These are phyloP conservation scores for Closterium sp. DNA, from an alignment of 139 green algal genomes.

Conservation along the genomic window DNA sequence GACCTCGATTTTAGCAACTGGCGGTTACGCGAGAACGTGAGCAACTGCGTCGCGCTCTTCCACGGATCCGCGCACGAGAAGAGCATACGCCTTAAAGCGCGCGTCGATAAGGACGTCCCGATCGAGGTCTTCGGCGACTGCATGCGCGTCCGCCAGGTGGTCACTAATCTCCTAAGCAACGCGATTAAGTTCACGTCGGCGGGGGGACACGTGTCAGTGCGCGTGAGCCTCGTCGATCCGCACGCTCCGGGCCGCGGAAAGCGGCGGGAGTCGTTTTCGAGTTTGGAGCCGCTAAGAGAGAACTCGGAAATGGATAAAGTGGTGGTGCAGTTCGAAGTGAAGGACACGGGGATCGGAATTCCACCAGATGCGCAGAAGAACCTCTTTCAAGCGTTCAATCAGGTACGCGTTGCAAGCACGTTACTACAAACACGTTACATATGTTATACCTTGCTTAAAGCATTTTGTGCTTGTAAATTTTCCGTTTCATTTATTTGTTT, in stretches of 20 bases:
- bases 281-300: not conserved
- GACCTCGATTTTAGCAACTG: not conserved
- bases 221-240: not conserved
- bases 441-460: too few species aligned
- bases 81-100: not conserved
- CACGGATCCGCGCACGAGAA: not conserved
- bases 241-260: not conserved
- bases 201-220: not conserved
- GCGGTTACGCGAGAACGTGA: not conserved
- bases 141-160: not conserved
- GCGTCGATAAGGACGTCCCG: not conserved
- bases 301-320: not conserved
- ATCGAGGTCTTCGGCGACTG: not conserved
- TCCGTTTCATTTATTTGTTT: not conserved
- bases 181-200: conserved; percentile 14
- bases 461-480: not conserved
- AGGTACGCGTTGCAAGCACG: conserved; percentile 1
- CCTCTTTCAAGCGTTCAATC: conserved; percentile 25
- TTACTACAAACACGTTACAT: too few species aligned
- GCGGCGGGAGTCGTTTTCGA: not conserved
- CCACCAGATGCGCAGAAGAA: not conserved
- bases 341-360: conserved; percentile 19
- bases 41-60: not conserved
- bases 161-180: conserved; percentile 1
- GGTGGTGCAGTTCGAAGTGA: conserved; percentile 15